Percentiles rank a stretch among this genome's conserved stretches.
phyloP scores from a whole-genome alignment of 2,329 filamentous ascomycete genomes.

The Microcera coccophila region DNA sequence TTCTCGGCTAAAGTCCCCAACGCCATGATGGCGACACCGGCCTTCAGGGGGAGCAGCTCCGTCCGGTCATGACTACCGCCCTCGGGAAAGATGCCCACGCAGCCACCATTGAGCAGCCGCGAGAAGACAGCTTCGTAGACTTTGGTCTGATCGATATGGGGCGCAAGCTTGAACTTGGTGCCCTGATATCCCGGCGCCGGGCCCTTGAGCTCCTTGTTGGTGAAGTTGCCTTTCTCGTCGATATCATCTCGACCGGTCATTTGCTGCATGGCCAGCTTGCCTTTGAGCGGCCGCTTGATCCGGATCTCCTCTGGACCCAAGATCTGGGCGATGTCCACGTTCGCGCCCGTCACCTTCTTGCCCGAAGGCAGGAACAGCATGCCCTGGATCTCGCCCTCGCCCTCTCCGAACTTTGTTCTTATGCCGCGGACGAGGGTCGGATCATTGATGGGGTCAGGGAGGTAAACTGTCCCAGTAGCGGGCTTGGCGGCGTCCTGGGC shows the following conservation, averaged over 20 bases:
- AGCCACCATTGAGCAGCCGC: constrained; percentile 75
- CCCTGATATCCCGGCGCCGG: constrained; percentile 64
- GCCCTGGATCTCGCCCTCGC: constrained; percentile 70
- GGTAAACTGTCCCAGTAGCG: constrained; percentile 74
- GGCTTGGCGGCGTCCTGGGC: constrained; percentile 85
- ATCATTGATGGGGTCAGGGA: constrained; percentile 82
- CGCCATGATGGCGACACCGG: constrained; percentile 97
- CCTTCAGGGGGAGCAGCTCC: constrained; percentile 87
- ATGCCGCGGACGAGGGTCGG: constrained; percentile 75
- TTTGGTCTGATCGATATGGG: constrained; percentile 88
- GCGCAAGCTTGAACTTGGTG: constrained; percentile 80
- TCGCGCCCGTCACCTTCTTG: constrained; percentile 72
- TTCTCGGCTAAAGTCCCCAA: constrained; percentile 82
- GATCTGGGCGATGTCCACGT: constrained; percentile 79
- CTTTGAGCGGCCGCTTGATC: constrained; percentile 83
- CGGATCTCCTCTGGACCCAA: constrained; percentile 74
- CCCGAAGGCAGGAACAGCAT: constrained; percentile 82
- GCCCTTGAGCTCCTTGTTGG: constrained; percentile 51
- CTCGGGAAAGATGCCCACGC: constrained; percentile 95
- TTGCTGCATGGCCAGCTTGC: constrained; percentile 69
- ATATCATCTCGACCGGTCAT: constrained; percentile 76
- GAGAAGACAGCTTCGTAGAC: constrained; percentile 93
- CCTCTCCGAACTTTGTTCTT: constrained; percentile 75
- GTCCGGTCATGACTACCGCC: constrained; percentile 94
- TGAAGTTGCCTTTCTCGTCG: constrained; percentile 61